These are phyloP conservation scores for Microcyclospora pomicola DNA, from an alignment of 2,329 filamentous ascomycete genomes.

Conservation along the genomic window DNA sequence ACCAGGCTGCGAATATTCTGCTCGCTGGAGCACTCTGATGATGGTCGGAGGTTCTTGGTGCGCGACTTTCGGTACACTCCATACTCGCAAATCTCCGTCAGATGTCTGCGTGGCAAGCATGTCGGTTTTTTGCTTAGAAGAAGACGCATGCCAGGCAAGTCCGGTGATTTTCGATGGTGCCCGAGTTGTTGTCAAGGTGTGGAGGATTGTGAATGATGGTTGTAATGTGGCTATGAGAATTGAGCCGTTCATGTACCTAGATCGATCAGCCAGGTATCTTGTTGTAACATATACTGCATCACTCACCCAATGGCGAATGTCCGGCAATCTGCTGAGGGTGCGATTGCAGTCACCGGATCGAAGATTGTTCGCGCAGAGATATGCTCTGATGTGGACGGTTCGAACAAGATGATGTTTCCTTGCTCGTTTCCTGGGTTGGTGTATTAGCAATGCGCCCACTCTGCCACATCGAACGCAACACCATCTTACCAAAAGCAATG, in stretches of 20 bases:
- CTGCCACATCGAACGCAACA: background rate
- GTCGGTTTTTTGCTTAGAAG: slow-evolving; percentile 88
- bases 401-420: slow-evolving; percentile 87
- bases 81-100: slow-evolving; percentile 85
- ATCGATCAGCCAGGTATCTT: slow-evolving; percentile 2
- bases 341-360: slow-evolving; percentile 86
- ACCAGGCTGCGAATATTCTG: slow-evolving; percentile 57
- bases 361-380: slow-evolving; percentile 84
- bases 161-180: slow-evolving; percentile 77
- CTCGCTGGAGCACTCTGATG: slow-evolving; percentile 71
- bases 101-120: slow-evolving; percentile 84
- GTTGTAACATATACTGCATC: slow-evolving; percentile 15
- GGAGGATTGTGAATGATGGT: slow-evolving; percentile 83
- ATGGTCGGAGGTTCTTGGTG: slow-evolving; percentile 64
- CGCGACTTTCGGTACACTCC: slow-evolving; percentile 81
- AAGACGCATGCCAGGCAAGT: slow-evolving; percentile 90
- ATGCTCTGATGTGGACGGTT: slow-evolving; percentile 84
- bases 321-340: slow-evolving; percentile 75
- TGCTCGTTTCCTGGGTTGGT: slow-evolving; percentile 61
- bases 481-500: slow-evolving; percentile 72
- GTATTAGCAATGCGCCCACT: slow-evolving; percentile 1
- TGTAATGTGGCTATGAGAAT: slow-evolving; percentile 80
- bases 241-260: slow-evolving; percentile 86
- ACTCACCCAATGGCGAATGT: slow-evolving; percentile 87
- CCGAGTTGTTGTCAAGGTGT: slow-evolving; percentile 75